Base-by-base conservation (phyloP, 805 yeast species). In the Alloascoidea hylecoeti region DNA sequence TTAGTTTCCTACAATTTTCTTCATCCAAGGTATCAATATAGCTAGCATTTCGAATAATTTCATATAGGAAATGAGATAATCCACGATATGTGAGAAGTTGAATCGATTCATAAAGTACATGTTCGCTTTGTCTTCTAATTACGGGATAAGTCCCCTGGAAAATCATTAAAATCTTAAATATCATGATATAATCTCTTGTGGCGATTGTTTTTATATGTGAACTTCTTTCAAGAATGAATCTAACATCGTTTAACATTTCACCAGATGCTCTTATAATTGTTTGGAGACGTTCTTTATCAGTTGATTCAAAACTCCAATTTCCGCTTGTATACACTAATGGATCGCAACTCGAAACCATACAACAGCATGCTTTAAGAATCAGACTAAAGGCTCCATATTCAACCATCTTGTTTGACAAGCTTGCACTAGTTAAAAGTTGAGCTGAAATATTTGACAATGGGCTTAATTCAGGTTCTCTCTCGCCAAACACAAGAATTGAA, bases 371-470 rank as follows among this genome's bases (percentile, higher is more conserved):
- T 3, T 81, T 75, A 40, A 80, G 55, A 41, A 81, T 68, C 36
- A 75, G 63, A 2, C 75, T 63, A 15, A 79, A 57, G 43, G 77
- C 83, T 5, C 84, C 84, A 47, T 76, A 80, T 18, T 62, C 55
- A 4, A 75, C 65, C 17, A 82, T 70, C 17, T 72, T 59, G 3
- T 65, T 69, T 0, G 94, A 77, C 44, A 79, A 78, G 0, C 86
- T 71, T 0, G 97, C 95, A 39, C 94, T 79, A 0, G 96, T 88
- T 55, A 86, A 86, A 15, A 92, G 59, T 56, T 92, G 98, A 0
- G 89, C 76, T 0, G 94, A 75, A 15, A 89, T 58, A 32, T 78
- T 72, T 30, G 77, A 68, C 61, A 88, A 65, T 3, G 82, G 67
- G 6, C 88, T 83, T 39, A 72, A 58, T 47, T 86, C 95, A 0